phyloP scores from a whole-genome alignment of 2,329 filamentous ascomycete species.

The Pestalotiopsis sp. region DNA sequence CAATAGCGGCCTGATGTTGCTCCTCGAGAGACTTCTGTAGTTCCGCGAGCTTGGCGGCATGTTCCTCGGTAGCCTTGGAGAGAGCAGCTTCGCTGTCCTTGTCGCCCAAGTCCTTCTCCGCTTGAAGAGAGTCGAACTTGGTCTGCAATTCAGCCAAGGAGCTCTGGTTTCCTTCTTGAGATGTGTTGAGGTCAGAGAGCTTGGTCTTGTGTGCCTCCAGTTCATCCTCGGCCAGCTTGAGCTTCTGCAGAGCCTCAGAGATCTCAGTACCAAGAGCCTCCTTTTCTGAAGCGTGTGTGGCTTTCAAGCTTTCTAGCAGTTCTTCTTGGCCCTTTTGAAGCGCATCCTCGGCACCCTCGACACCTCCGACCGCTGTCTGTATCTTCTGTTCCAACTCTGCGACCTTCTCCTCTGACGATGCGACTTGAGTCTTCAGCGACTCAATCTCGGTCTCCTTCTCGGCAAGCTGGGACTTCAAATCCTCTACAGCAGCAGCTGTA shows the following conservation, averaged over 20 bases:
- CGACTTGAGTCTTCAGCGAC: slow-evolving; percentile 58
- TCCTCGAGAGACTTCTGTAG: slow-evolving; percentile 52
- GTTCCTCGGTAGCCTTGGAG: slow-evolving; percentile 46
- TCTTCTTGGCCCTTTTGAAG: slow-evolving; percentile 46
- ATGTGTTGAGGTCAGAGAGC: slow-evolving; percentile 47
- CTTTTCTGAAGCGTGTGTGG: slow-evolving; percentile 52
- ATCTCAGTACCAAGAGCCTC: slow-evolving; percentile 49
- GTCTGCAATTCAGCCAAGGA: slow-evolving; percentile 53
- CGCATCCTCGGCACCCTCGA: slow-evolving; percentile 41
- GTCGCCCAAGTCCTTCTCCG: slow-evolving; percentile 41
- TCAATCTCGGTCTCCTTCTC: slow-evolving; percentile 61
- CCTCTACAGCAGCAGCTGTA: slow-evolving; percentile 50
- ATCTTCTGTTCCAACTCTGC: slow-evolving; percentile 56
- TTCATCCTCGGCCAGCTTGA: slow-evolving; percentile 52
- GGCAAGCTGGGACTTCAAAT: slow-evolving; percentile 61
- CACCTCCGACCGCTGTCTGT: slow-evolving; percentile 40
- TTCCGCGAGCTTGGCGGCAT: slow-evolving; percentile 50
- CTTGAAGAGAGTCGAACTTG: slow-evolving; percentile 49
- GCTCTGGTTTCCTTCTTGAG: slow-evolving; percentile 50
- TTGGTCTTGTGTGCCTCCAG: slow-evolving; percentile 53
- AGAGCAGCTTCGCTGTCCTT: slow-evolving; percentile 40
- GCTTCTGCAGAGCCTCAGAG: slow-evolving; percentile 51
- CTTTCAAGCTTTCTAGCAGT: slow-evolving; percentile 51
- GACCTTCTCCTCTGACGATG: slow-evolving; percentile 58
- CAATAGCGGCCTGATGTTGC: slow-evolving; percentile 52